Conservation (phyloP, 1,284 basidiomycete genomes). For the Marasmius fiardii region DNA sequence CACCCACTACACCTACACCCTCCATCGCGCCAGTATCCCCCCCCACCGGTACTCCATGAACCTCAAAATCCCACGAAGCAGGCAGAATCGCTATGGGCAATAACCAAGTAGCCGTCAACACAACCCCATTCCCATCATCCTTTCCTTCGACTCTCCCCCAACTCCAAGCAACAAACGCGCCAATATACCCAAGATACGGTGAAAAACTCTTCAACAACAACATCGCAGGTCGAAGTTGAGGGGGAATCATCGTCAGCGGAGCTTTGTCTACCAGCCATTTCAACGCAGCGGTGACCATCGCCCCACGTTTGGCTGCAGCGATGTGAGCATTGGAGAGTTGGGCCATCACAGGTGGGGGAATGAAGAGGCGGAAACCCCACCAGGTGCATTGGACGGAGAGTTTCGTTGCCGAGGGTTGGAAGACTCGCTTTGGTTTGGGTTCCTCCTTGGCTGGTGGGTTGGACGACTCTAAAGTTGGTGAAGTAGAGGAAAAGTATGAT, state of each 20-base stretch:
- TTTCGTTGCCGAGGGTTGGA: slow-evolving; percentile 69
- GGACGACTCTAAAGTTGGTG: background rate
- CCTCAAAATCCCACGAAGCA: slow-evolving; percentile 50
- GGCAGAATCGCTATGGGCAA: slow-evolving; percentile 72
- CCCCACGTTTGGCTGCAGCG: slow-evolving; percentile 67
- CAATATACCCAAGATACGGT: slow-evolving; percentile 68
- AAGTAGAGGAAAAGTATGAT: background rate
- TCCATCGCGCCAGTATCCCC: background rate
- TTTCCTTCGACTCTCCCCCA: slow-evolving; percentile 71
- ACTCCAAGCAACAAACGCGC: slow-evolving; percentile 75
- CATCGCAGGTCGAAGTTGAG: slow-evolving; percentile 53
- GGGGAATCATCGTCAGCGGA: slow-evolving; percentile 57
- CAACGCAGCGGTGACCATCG: slow-evolving; percentile 68
- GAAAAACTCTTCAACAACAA: slow-evolving; percentile 56
- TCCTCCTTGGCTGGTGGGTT: background rate
- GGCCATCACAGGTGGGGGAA: slow-evolving; percentile 68
- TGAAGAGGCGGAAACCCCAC: slow-evolving; percentile 79
- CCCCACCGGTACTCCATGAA: slow-evolving; percentile 15
- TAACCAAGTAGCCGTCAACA: slow-evolving; percentile 74
- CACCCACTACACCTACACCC: background rate
- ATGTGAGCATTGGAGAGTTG: slow-evolving; percentile 60
- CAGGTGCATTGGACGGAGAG: slow-evolving; percentile 70
- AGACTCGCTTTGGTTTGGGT: slow-evolving; percentile 35
- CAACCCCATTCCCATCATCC: slow-evolving; percentile 65
- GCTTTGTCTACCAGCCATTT: slow-evolving; percentile 67